Percentiles rank a stretch among this genome's conserved stretches.
Evolutionary conservation across 768 basidiomycete genomes (phyloP).

Genomic region (Collybiopsis confluens): DNA sequence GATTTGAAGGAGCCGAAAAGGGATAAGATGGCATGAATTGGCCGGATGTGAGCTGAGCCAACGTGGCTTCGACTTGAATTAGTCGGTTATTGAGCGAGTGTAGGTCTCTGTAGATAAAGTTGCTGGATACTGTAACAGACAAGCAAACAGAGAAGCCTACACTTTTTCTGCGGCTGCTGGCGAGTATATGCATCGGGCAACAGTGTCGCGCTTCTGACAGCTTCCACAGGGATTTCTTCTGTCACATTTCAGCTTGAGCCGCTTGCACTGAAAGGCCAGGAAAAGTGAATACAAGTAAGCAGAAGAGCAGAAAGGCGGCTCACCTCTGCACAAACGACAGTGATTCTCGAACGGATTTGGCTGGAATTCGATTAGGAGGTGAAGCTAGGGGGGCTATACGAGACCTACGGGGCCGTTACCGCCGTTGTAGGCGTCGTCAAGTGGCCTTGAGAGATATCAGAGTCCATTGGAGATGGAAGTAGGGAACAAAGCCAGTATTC

Average conservation of each 20-base stretch:
- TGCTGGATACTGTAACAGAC: background rate
- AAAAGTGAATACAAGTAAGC: constrained; percentile 7
- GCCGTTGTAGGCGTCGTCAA: constrained; percentile 3
- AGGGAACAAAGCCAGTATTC: constrained; percentile 4
- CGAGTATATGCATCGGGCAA: constrained; percentile 69
- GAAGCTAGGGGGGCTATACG: background rate
- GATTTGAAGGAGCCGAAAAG: constrained; percentile 11
- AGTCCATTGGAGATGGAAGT: constrained; percentile 8
- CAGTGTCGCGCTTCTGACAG: constrained; percentile 76
- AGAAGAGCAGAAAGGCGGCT: constrained; percentile 15
- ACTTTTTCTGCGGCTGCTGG: constrained; percentile 85
- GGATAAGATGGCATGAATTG: constrained; percentile 19
- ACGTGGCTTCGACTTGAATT: constrained; percentile 59
- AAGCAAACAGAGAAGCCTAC: constrained; percentile 33
- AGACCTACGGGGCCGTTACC: constrained; percentile 3
- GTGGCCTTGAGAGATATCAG: constrained; percentile 2
- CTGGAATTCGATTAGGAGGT: constrained; percentile 22
- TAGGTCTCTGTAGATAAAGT: constrained; percentile 48
- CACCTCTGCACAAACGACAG: constrained; percentile 81
- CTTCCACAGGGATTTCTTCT: constrained; percentile 71
- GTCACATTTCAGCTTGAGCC: constrained; percentile 84
- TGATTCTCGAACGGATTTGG: constrained; percentile 72
- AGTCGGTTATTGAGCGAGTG: constrained; percentile 82
- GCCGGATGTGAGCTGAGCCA: constrained; percentile 46
- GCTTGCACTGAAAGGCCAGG: constrained; percentile 65